Percentiles rank a stretch among this genome's conserved stretches.
Evolutionary conservation across 352 stramenopile species (phyloP).

Genomic region (Phytophthora fragariae): DNA sequence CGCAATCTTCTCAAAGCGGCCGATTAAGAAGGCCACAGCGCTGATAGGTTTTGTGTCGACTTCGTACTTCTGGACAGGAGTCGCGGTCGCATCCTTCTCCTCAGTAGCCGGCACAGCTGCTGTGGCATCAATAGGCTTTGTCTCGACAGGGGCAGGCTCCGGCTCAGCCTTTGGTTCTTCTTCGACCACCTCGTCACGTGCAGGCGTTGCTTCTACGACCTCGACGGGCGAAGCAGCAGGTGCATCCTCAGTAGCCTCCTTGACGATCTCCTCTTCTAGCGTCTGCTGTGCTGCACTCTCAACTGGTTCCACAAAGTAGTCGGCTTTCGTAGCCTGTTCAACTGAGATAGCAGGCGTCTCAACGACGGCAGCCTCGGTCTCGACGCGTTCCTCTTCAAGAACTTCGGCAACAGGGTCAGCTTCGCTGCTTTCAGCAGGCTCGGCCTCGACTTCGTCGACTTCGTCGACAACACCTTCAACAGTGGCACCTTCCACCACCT

Average conservation of each 20-base stretch:
- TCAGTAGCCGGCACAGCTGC: background rate
- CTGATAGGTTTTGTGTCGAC: conserved; percentile 39
- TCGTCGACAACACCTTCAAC: background rate
- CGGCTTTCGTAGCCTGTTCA: background rate
- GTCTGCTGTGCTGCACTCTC: background rate
- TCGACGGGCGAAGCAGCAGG: background rate
- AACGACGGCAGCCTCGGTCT: background rate
- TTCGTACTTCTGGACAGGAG: conserved; percentile 17
- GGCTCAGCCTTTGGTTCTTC: background rate
- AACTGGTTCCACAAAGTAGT: background rate
- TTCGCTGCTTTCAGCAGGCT: background rate
- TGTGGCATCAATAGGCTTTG: background rate
- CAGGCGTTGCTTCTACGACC: background rate
- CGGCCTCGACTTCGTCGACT: background rate
- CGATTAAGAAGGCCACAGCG: conserved; percentile 39
- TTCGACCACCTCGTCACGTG: background rate
- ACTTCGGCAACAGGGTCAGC: no score
- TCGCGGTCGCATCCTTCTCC: background rate
- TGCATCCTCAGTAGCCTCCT: background rate
- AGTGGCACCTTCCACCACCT: background rate
- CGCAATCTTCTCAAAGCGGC: conserved; percentile 43
- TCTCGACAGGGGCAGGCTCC: background rate
- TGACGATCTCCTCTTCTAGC: background rate
- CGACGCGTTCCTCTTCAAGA: no score
- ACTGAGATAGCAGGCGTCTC: background rate